Evolutionary conservation across 495 filamentous ascomycete genomes (phyloP), one percentile per base, ranked within the genome.

Genomic region (Trichoderma parareesei): DNA sequence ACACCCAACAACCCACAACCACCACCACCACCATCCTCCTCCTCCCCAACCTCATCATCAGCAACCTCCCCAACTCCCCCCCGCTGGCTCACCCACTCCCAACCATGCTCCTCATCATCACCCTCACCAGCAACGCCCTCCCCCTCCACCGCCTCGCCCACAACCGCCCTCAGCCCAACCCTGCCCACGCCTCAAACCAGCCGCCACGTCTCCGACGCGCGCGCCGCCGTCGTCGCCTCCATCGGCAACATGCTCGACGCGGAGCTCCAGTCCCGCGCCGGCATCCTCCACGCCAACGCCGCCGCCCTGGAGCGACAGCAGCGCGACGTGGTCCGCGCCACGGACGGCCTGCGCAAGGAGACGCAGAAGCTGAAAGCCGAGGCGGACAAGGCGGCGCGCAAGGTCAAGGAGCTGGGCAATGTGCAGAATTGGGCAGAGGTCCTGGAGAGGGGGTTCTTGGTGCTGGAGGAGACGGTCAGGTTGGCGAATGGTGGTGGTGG

Each of bases 371-470:
- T 88, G 75, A 80, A 82, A 69, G 87, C 84, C 69, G 72, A 93
- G 44, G 88, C 86, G 14, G 85, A 87, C 67, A 81, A 85, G 69
- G 87, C 88, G 60, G 81, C 86, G 62, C 81, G 84, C 53, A 86
- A 85, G 72, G 75, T 98, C 60, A 97, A 97, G 79, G 91, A 96
- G 82, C 84, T 97, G 70, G 94, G 94, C 38, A 91, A 97, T 73
- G 85, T 97, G 75, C 94, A 97, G 84, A 96, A 97, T 73, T 97
- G 93, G 93, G 93, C 93, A 48, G 94, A 98, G 85, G 83, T 96
- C 81, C 81, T 97, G 70, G 94, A 98, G 82, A 75, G 90, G 73
- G 93, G 97, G 77, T 83, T 98, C 67, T 71, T 92, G 70, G 86
- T 95, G 65, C 71, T 98, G 44, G 92, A 95, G 77, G 92, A 97